Evolutionary conservation across 257 asterid genomes (phyloP).

Genomic region (Solanum microdontum): DNA sequence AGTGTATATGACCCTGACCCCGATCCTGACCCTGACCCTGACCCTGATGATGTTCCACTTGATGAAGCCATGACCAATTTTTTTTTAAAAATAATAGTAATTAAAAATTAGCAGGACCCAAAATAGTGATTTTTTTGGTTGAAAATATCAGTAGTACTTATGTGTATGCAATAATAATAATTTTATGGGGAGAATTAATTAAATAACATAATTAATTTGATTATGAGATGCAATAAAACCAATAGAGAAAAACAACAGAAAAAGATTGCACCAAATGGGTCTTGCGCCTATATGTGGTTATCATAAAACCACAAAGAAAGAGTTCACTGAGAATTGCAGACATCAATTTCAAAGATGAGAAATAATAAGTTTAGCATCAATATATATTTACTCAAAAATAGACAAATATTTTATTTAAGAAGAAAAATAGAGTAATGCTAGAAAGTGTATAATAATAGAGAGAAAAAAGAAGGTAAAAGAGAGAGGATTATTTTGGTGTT

Average conservation of each 20-base stretch:
- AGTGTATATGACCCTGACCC: conserved; percentile 24
- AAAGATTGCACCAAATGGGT: conserved; percentile 89
- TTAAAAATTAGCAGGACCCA: conserved; percentile 25
- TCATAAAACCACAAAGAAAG: conserved; percentile 77
- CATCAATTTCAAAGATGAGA: conserved; percentile 54
- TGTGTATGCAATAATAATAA: not conserved
- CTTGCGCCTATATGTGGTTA: conserved; percentile 74
- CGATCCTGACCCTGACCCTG: conserved; percentile 12
- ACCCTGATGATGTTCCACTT: conserved; percentile 47
- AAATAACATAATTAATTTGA: not conserved
- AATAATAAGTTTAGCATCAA: conserved; percentile 33
- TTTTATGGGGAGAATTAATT: not conserved
- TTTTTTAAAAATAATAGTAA: not conserved
- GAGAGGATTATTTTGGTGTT: conserved; percentile 28
- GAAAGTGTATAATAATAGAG: not conserved
- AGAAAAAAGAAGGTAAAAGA: conserved; percentile 1
- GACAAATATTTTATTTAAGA: not conserved
- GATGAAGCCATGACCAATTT: conserved; percentile 41
- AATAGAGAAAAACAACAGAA: conserved; percentile 91
- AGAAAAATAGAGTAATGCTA: not conserved
- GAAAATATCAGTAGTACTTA: not conserved
- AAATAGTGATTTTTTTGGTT: not conserved
- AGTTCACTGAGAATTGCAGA: conserved; percentile 88
- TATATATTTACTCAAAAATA: conserved; percentile 6
- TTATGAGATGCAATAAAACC: conserved; percentile 94